phyloP scores from a whole-genome alignment of 1,284 basidiomycete genomes.

The Ustilago trichophora region DNA sequence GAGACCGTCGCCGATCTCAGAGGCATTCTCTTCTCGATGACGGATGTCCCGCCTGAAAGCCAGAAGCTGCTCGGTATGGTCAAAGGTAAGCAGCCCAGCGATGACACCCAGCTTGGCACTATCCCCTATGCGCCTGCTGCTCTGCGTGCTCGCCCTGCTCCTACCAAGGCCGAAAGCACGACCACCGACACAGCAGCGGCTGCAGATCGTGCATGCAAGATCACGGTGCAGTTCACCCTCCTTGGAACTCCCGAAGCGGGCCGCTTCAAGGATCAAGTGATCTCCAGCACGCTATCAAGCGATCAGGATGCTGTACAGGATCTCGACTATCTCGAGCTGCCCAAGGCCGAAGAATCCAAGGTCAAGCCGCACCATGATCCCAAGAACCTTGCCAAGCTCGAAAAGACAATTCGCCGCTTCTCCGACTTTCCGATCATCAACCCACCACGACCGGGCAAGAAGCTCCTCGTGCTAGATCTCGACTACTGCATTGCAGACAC shows the following conservation, averaged over 20 bases:
- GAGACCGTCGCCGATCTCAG: constrained; percentile 60
- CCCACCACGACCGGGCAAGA: constrained; percentile 67
- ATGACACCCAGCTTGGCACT: constrained; percentile 33
- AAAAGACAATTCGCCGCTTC: constrained; percentile 50
- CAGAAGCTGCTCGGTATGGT: constrained; percentile 89
- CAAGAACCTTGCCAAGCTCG: constrained; percentile 44
- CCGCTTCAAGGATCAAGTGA: constrained; percentile 74
- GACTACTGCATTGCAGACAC: constrained; percentile 73
- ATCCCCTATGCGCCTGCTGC: constrained; percentile 44
- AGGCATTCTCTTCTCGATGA: constrained; percentile 73
- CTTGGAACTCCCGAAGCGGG: constrained; percentile 52
- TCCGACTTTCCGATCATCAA: constrained; percentile 53
- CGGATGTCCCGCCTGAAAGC: constrained; percentile 81
- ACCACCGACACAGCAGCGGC: constrained; percentile 21
- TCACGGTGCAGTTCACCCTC: constrained; percentile 49
- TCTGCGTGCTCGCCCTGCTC: constrained; percentile 18
- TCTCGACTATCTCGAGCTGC: constrained; percentile 34
- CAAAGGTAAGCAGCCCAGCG: constrained; percentile 80
- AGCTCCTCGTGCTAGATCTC: constrained; percentile 82
- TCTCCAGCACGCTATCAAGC: constrained; percentile 1
- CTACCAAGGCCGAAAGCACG: constrained; percentile 4
- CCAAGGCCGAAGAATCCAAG: constrained; percentile 12
- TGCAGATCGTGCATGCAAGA: constrained; percentile 33
- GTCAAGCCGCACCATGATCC: constrained; percentile 25
- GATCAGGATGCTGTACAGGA: constrained; percentile 35